phyloP scores from a whole-genome alignment of 306 rosid species.

The Mimosa pudica region DNA sequence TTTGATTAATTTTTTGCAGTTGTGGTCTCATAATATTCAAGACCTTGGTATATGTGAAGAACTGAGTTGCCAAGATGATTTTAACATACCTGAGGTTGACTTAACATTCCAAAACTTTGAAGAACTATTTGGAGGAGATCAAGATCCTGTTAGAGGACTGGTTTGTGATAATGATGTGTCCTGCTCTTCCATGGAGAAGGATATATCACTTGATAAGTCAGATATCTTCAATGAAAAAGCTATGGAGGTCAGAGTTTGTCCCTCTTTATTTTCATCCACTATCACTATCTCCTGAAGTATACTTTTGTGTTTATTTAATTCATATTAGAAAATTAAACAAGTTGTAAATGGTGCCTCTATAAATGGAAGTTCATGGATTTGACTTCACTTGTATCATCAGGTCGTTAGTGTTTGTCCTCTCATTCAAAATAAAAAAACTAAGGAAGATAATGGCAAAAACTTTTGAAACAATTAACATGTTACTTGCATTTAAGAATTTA shows the following conservation, averaged over 20 bases:
- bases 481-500: conserved; percentile 13
- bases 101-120: conserved; percentile 75
- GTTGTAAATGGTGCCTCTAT: too few species aligned
- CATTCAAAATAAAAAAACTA: too few species aligned
- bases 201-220: conserved; percentile 52
- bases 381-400: too few species aligned
- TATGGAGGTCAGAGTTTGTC: conserved; percentile 54
- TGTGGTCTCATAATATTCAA: conserved; percentile 92
- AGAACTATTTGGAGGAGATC: conserved; percentile 78
- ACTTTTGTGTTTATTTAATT: not conserved
- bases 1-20: conserved; percentile 53
- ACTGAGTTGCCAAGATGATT: conserved; percentile 63
- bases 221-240: conserved; percentile 48
- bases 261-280: conserved; percentile 11
- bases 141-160: conserved; percentile 56
- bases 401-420: too few species aligned
- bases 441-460: not conserved
- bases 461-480: not conserved
- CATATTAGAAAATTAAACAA: not conserved
- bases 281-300: conserved; percentile 11
- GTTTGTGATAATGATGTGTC: conserved; percentile 54
- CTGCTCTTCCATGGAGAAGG: conserved; percentile 57
- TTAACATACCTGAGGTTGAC: conserved; percentile 87
- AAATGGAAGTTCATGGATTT: too few species aligned
- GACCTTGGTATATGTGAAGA: conserved; percentile 93